Conservation (phyloP, 2,329 filamentous ascomycete genomes). For the Diaporthe citriasiana region DNA sequence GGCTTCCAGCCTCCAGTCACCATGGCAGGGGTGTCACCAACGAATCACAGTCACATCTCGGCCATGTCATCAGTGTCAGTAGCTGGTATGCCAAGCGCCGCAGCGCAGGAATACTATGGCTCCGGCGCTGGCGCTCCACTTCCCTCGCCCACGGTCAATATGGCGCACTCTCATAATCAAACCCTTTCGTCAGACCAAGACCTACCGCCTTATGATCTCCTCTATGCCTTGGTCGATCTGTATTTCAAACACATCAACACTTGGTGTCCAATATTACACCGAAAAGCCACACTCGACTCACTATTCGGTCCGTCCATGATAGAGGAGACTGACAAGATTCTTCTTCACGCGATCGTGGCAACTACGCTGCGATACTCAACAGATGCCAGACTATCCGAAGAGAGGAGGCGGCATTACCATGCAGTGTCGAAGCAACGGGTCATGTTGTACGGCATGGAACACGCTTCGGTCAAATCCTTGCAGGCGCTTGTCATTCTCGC, state of each 20-base stretch:
- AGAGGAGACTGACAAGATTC: conserved; percentile 84
- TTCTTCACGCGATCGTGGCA: conserved; percentile 90
- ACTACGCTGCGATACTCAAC: conserved; percentile 88
- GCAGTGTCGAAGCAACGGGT: conserved; percentile 88
- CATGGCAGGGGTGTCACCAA: conserved; percentile 57
- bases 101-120: conserved; percentile 66
- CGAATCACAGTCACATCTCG: conserved; percentile 52
- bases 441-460: conserved; percentile 87
- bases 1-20: conserved; percentile 61
- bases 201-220: conserved; percentile 80
- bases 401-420: conserved; percentile 82
- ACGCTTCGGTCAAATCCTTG: conserved; percentile 88
- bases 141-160: conserved; percentile 70
- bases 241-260: conserved; percentile 87
- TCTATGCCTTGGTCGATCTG: conserved; percentile 80
- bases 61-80: conserved; percentile 42
- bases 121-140: conserved; percentile 56
- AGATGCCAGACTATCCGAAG: conserved; percentile 80
- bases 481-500: conserved; percentile 91
- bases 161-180: conserved; percentile 60
- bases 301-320: conserved; percentile 83
- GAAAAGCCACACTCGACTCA: conserved; percentile 83
- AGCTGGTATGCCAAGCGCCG: conserved; percentile 55
- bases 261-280: conserved; percentile 92
- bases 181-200: conserved; percentile 69